Base-by-base conservation (phyloP, 2,329 filamentous ascomycete species). In the Raffaelea albimanens region DNA sequence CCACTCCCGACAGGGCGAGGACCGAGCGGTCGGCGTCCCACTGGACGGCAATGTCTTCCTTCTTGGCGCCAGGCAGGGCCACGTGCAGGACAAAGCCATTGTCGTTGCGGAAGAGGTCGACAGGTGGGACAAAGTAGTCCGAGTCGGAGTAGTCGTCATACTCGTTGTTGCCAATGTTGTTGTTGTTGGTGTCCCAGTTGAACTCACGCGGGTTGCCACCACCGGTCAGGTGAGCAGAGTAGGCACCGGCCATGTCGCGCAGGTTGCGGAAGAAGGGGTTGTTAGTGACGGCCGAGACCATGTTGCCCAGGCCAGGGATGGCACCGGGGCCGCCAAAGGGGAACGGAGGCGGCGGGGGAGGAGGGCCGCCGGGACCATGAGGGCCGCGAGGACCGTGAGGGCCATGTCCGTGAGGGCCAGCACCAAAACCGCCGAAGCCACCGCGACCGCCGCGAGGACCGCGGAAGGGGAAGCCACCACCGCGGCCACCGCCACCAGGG, bases 1-100 rank as follows among this genome's bases (percentile, higher is more conserved):
- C 73, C 0, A 90, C 81, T 45, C 87, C 87, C 1, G 82, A 74
- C 47, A 94, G 68, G 56, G 73, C 78, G 39, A 94, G 68, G 47
- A 76, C 69, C 42, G 71, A 75, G 58, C 78, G 79, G 50, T 87
- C 82, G 0, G 77, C 72, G 55, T 91, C 80, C 78, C 85, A 94
- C 62, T 82, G 82, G 41, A 93, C 78, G 49, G 76, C 83, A 5
- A 93, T 69, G 58, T 57, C 51, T 57, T 87, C 76, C 65, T 89
- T 90, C 66, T 82, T 82, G 2, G 83, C 86, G 22, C 87, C 87
- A 0, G 88, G 85, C 0, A 94, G 72, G 1, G 85, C 82, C 57
- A 51, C 68, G 62, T 93, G 86, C 9, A 93, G 67, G 40, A 88
- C 68, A 61, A 81, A 89, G 14, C 78, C 65, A 29, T 68, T 65